Evolutionary conservation across 306 rosid genomes (phyloP), one percentile per base, ranked within the genome.

Genomic region (Glycine latifolia): DNA sequence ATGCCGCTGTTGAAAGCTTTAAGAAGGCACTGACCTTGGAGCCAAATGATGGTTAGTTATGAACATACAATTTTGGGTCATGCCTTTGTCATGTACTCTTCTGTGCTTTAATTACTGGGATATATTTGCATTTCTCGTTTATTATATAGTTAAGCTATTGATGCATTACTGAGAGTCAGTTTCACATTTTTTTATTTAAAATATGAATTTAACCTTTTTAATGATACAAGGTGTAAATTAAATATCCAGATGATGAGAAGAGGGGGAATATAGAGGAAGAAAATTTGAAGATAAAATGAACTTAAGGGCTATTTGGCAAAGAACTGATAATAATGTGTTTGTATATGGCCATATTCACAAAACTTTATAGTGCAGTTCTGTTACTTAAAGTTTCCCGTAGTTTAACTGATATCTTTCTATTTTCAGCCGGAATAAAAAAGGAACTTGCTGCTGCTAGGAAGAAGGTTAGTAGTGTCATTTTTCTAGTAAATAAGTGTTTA

Each of bases 1-100:
- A 94, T 90, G 85, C 94, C 76, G 97, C 97, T 16, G 94, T 88
- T 73, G 95, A 90, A 87, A 94, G 97, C 90, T 90, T 91, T 73
- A 90, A 89, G 62, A 90, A 85, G 79, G 97, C 98, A 75, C 79
- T 81, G 71, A 90, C 85, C 67, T 87, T 94, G 90, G 97, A 92
- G 82, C 98, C 98, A 78, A 87, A 86, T 88, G 97, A 94, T 84
- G 94, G 98, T 94, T 47, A 83, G 88, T 81, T 35, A 60, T 16
- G 72, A 79, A 69, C 14, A n/a, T 44, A 20, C 55, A 66, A 62
- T 55, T 84, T 66, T 46, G 43, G 55, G 44, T 68, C 63, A 7
- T 15, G 35, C 67, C 33, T 74, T 69, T 54, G 58, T 77, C 62
- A 54, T 50, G 6, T 8, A 39, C 68, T 43, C 47, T 43, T 43